Base-by-base conservation (phyloP, 441 rosid genomes). In the Aleurites moluccanus region DNA sequence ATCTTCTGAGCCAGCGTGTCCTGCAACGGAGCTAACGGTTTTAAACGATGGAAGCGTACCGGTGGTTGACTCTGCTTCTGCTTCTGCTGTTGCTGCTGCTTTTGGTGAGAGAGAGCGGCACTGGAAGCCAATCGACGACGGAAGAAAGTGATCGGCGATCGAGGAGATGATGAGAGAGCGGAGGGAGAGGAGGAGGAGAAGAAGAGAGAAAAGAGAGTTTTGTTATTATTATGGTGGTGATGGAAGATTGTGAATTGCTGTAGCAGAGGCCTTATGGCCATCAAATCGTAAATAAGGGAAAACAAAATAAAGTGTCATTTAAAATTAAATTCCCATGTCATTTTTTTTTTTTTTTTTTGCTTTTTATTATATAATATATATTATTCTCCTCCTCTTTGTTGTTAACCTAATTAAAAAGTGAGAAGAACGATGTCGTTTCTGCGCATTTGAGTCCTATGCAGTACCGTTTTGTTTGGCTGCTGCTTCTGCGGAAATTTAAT, bases 1-100 rank as follows among this genome's bases (percentile, higher is more conserved):
- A 95, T 93, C 88, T 93, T 95, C 87, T 95, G 97, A 73, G 99
- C 97, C 99, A 91, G 87, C 86, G 81, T 89, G 82, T 84, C 90
- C 28, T 81, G 67, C 21, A 87, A 79, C 55, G 77, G 33, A 40
- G 70, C 72, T 21, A 75, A 65, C 63, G 82, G 57, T 69, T 73
- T 79, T 14, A 75, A 68, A 21, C 63, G 76, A 23, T 61, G 69
- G 38, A 62, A 27, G 55, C 10, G 63, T 25, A 45, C 27, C 30
- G 57, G 38, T 25, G 78, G 53, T 14, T 10, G 82, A 23, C 64
- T 38, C 40, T 38, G n/a, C n/a, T n/a, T n/a, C n/a, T 0, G 40
- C 40, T 38, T 38, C 40, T 38, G 80, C 10, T 77, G 78, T 44
- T 76, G 83, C 40, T 72, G 83, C 15, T 75, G 83, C 11, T 77